Evolutionary conservation across 2,329 filamentous ascomycete species (phyloP).

Genomic region (Colletotrichum sp.): DNA sequence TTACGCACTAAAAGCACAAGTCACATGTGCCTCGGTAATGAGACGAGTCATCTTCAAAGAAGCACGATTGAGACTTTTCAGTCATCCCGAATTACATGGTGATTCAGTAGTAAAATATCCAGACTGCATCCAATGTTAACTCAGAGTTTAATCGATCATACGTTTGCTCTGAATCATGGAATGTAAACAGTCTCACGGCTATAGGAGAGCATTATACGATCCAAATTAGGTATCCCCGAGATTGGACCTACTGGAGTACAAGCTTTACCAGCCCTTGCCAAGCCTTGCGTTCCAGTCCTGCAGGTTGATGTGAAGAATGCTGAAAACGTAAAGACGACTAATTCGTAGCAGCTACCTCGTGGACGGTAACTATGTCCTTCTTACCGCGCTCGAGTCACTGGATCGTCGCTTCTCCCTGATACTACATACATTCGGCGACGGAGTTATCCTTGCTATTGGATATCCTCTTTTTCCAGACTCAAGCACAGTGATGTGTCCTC

Average conservation of each 20-base stretch:
- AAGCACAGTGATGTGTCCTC: conserved; percentile 31
- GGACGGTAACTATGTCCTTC: conserved; percentile 40
- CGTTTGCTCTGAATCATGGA: not conserved
- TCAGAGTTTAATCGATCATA: not conserved
- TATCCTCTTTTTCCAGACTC: conserved; percentile 29
- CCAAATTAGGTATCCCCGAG: conserved; percentile 34
- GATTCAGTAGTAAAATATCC: not conserved
- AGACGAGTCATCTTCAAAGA: not conserved
- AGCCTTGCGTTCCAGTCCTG: conserved; percentile 27
- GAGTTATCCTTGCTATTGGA: conserved; percentile 36
- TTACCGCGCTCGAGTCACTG: conserved; percentile 33
- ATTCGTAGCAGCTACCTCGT: conserved; percentile 31
- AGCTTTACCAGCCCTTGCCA: conserved; percentile 10
- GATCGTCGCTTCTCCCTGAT: conserved; percentile 23
- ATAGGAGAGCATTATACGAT: conserved; percentile 28
- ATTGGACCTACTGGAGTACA: conserved; percentile 24
- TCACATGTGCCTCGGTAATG: not conserved
- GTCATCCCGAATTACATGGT: not conserved
- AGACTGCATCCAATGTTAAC: not conserved
- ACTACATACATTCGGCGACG: conserved; percentile 27
- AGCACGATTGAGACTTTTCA: not conserved
- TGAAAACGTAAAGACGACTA: not conserved
- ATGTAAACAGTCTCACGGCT: not conserved
- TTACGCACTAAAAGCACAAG: not conserved
- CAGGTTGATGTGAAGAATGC: conserved; percentile 22